Evolutionary conservation across 1,284 basidiomycete species (phyloP), one percentile per base, ranked within the genome.

Genomic region (Taiwanofungus camphoratus): DNA sequence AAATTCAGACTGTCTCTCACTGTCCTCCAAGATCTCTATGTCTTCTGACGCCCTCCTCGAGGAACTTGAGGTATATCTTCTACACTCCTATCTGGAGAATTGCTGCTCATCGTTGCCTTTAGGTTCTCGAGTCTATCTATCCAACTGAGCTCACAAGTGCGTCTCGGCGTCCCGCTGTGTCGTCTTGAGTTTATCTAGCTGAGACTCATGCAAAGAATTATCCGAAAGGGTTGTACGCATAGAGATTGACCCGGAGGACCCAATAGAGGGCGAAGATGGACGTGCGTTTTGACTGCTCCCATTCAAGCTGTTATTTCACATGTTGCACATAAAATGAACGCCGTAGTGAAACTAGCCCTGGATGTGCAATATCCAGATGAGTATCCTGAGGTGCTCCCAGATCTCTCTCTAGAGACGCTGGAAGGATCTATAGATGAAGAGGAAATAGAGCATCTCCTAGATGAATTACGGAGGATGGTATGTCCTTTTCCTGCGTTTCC

Each of bases 101-200:
- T 26, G 32, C 37, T 38, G 18, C 27, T 39, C 27, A 48, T 46
- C 11, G 38, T 44, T 23, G 12, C 42, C 18, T 41, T 2, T 60
- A 95, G 87, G 92, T 96, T 20, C 79, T 98, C 53, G 92, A 95
- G 70, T 87, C 91, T 18, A 98, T 98, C 63, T 98, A 95, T 65
- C 87, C 93, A 7, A 85, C 91, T 56, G 94, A 98, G 66, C 73
- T 97, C 49, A 81, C 87, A 61, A 87, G 93, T 95, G 70, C 59
- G 91, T 87, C 41, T 49, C 45, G 48, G 43, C 53, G 49, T 54
- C 51, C 37, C 46, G 41, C 49, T 55, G 51, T 53, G 33, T 52
- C 48, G 39, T 45, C 51, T 60, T 56, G 57, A 51, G 9, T 16
- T 33, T 8, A 16, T 54, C 58, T 57, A 61, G 63, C 74, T 77